Base-by-base conservation (phyloP, 75 land plant species). In the Pinus taeda region DNA sequence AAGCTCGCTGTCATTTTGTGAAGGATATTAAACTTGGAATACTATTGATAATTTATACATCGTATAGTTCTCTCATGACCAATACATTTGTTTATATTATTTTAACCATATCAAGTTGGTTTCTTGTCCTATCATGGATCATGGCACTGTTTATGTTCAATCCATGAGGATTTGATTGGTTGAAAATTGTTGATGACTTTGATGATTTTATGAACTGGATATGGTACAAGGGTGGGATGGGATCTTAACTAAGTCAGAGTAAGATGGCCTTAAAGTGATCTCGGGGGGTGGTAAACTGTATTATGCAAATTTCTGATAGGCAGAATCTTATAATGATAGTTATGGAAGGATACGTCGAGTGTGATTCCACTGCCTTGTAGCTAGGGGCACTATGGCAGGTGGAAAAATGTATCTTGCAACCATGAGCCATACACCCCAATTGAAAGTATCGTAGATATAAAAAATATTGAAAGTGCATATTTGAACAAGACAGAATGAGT, bases 111-210 rank as follows among this genome's bases (percentile, higher is more conserved):
- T 81, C 97, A 11, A 91, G 97, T 79, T 96, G 98, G 98, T 96
- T 96, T 75, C 74, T 96, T 63, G 94, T 89, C 5, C 53, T 92
- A 2, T 88, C 98, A 15, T 96, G 96, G 96, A 77, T 96, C 3
- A 75, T 96, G 92, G 90, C 92, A 29, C 98, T 96, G 0, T 96
- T 93, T 79, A 59, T 88, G 6, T 96, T 96, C 79, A 96, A 96
- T 69, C 98, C 98, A 33, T 91, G 92, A 4, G 98, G 98, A 12
- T 93, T 96, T 78, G 98, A 96, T 79, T 96, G 98, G 98, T 70
- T 93, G 80, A 96, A 96, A 81, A 83, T 93, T 61, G 89, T 93
- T 2, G 77, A 96, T 69, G 98, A 96, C 70, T 93, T 89, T 80
- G 97, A 90, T 62, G 97, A 96, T 64, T 96, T 90, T 72, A 85